phyloP scores from a whole-genome alignment of 345 rosid genomes.

The Hirschfeldia incana region DNA sequence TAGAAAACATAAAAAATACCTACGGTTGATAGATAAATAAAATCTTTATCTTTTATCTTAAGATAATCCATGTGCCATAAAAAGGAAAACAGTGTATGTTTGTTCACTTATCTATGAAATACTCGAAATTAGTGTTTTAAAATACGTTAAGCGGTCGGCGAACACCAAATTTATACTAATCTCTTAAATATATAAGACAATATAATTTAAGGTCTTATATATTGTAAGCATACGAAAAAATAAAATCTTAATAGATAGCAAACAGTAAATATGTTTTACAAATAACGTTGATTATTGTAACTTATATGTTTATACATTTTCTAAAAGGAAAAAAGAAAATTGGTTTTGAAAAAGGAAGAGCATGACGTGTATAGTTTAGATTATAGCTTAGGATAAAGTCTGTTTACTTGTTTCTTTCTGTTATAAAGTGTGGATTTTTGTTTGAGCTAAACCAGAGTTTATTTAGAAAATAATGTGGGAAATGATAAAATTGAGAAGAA shows the following conservation, averaged over 20 bases:
- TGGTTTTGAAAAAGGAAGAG: neutral
- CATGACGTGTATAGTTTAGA: neutral
- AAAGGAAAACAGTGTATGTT: too few relatives aligned
- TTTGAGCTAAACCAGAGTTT: neutral
- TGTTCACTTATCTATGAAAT: too few relatives aligned
- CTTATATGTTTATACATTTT: neutral
- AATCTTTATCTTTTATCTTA: too few relatives aligned
- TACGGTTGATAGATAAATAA: too few relatives aligned
- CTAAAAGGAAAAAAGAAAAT: neutral
- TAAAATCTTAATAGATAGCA: neutral
- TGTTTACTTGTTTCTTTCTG: neutral
- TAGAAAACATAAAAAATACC: too few relatives aligned
- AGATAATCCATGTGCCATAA: too few relatives aligned
- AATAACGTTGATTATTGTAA: neutral
- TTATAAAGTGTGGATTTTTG: neutral
- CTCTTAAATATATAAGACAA: neutral
- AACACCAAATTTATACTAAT: too few relatives aligned
- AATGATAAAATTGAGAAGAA: too few relatives aligned
- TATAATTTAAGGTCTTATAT: neutral
- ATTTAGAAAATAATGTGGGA: too few relatives aligned
- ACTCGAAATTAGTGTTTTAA: too few relatives aligned
- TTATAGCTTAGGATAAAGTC: too few relatives aligned
- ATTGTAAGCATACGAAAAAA: neutral
- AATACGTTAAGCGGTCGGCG: too few relatives aligned
- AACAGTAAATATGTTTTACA: neutral